Conservation (phyloP, 495 filamentous ascomycete genomes). For the Astrothelium macrocarpum region DNA sequence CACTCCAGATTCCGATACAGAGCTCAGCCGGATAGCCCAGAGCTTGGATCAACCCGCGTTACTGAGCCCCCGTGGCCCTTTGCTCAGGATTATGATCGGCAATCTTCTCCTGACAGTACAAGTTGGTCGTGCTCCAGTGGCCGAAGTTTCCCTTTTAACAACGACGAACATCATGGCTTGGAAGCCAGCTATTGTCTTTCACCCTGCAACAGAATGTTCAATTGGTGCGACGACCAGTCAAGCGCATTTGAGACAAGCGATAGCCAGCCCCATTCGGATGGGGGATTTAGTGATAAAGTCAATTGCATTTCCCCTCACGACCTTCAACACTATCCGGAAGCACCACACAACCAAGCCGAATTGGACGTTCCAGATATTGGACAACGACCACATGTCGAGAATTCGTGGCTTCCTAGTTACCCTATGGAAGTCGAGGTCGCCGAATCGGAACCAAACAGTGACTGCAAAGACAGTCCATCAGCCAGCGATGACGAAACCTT, state of each 20-base stretch:
- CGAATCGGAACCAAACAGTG: slow-evolving; percentile 11
- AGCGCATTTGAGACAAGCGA: neutral
- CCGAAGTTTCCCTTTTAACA: neutral
- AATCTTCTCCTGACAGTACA: slow-evolving; percentile 4
- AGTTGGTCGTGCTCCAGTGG: slow-evolving; percentile 8
- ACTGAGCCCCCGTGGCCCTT: neutral
- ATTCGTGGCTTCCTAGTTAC: slow-evolving; percentile 13
- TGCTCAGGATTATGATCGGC: neutral
- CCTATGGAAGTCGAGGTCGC: slow-evolving; percentile 18
- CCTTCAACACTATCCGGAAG: slow-evolving; percentile 21
- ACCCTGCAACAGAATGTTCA: neutral
- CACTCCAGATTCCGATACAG: neutral
- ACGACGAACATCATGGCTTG: neutral
- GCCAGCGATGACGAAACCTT: slow-evolving; percentile 10
- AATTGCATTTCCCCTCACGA: slow-evolving; percentile 19
- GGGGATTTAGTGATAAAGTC: slow-evolving; percentile 1
- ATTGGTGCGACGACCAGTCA: neutral
- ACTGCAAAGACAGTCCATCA: slow-evolving; percentile 8
- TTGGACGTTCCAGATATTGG: slow-evolving; percentile 7
- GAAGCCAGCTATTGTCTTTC: slow-evolving; percentile 1
- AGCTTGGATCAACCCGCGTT: neutral
- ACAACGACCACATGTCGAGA: neutral
- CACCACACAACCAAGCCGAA: slow-evolving; percentile 4
- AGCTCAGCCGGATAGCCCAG: slow-evolving; percentile 3
- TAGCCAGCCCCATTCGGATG: neutral